These are phyloP conservation scores for Roridomyces roridus DNA, from an alignment of 768 basidiomycete species.

Conservation along the genomic window DNA sequence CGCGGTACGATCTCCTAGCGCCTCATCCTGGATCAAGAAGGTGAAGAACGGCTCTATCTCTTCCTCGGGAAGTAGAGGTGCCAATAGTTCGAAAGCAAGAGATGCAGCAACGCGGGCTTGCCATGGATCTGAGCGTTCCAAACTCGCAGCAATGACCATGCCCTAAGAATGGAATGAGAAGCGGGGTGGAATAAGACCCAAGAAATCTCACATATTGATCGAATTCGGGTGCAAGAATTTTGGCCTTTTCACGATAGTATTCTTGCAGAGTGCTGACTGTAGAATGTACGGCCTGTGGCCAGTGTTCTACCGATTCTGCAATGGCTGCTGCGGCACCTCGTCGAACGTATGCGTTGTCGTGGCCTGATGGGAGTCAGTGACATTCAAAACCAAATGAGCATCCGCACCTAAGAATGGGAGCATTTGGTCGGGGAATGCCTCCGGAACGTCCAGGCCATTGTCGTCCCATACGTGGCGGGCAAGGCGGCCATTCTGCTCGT, in stretches of 20 bases:
- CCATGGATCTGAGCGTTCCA: constrained; percentile 93
- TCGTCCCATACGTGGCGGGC: constrained; percentile 92
- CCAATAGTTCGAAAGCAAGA: constrained; percentile 66
- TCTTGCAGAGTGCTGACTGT: constrained; percentile 64
- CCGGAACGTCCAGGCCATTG: constrained; percentile 89
- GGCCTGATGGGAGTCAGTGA: constrained; percentile 51
- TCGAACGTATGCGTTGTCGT: constrained; percentile 83
- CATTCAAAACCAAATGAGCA: neutral
- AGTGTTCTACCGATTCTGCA: constrained; percentile 75
- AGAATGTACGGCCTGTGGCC: constrained; percentile 60
- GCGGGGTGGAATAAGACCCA: neutral
- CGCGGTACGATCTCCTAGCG: constrained; percentile 82
- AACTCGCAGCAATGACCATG: constrained; percentile 87
- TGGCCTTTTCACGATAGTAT: constrained; percentile 89
- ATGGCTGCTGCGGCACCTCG: constrained; percentile 73
- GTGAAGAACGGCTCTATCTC: constrained; percentile 78
- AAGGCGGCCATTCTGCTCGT: constrained; percentile 85
- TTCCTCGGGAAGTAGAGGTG: constrained; percentile 65
- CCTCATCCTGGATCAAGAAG: constrained; percentile 86
- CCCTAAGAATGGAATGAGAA: constrained; percentile 58
- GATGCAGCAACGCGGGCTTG: constrained; percentile 79
- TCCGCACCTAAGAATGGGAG: constrained; percentile 71
- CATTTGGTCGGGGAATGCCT: constrained; percentile 63
- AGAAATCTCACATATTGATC: constrained; percentile 81
- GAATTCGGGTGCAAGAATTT: constrained; percentile 87